Conservation (phyloP, 768 basidiomycete species). For the Antrodiella citrinella region DNA sequence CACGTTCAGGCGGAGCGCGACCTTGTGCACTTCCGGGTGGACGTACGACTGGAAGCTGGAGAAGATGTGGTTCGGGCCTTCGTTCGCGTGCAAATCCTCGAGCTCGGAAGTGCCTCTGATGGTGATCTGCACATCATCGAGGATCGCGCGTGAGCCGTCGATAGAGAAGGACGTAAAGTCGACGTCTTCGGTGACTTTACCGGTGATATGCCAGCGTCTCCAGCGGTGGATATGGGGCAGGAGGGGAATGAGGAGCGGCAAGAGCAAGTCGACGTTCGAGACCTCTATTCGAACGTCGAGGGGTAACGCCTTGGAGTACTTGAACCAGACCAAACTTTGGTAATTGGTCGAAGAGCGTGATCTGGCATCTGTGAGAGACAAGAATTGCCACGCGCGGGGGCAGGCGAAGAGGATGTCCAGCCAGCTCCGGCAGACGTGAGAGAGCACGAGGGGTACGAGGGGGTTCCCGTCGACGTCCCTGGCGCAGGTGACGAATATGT, state of each 20-base stretch:
- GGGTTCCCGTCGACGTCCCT: constrained; percentile 31
- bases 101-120: constrained; percentile 12
- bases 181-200: constrained; percentile 24
- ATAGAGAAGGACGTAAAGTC: constrained; percentile 21
- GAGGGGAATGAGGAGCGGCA: constrained; percentile 59
- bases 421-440: constrained; percentile 54
- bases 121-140: constrained; percentile 17
- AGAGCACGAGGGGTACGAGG: constrained; percentile 40
- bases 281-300: constrained; percentile 53
- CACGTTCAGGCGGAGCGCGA: constrained; percentile 43
- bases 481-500: constrained; percentile 40
- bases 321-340: constrained; percentile 45
- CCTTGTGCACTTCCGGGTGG: constrained; percentile 11
- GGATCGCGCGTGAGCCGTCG: constrained; percentile 8
- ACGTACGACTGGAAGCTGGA: constrained; percentile 10
- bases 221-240: constrained; percentile 51
- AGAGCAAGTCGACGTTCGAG: constrained; percentile 39
- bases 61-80: not conserved
- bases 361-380: constrained; percentile 42
- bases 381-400: constrained; percentile 53
- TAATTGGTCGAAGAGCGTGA: constrained; percentile 28
- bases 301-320: constrained; percentile 42
- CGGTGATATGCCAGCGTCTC: constrained; percentile 40
- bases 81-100: constrained; percentile 1
- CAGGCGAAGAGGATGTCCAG: constrained; percentile 41